Percentiles rank a stretch among this genome's conserved stretches.
These are phyloP conservation scores for Exophiala dermatitidis DNA, from an alignment of 2,329 filamentous ascomycete genomes.

Conservation along the genomic window DNA sequence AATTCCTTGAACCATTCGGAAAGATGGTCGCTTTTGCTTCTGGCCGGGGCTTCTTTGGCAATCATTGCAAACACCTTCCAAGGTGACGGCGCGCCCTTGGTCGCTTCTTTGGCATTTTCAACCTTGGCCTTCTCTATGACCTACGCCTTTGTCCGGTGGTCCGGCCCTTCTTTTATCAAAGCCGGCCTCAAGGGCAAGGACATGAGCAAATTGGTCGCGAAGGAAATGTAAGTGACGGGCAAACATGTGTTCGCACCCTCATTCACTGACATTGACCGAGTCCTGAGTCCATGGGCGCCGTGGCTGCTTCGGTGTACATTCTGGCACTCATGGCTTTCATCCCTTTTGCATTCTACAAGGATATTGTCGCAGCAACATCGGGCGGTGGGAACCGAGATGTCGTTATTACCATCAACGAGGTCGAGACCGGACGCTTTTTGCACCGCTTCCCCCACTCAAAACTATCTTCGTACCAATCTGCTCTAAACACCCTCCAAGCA, in stretches of 20 bases:
- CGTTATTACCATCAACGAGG: constrained; percentile 63
- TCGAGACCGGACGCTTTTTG: constrained; percentile 75
- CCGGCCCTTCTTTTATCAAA: constrained; percentile 79
- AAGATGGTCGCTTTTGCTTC: constrained; percentile 51
- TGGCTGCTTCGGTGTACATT: constrained; percentile 88
- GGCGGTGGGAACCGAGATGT: constrained; percentile 88
- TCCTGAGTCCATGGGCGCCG: constrained; percentile 91
- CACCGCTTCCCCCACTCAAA: constrained; percentile 94
- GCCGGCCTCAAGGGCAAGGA: constrained; percentile 86
- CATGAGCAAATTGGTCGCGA: constrained; percentile 67
- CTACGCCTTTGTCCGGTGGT: constrained; percentile 86
- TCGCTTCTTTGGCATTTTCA: constrained; percentile 82
- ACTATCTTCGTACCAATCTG: constrained; percentile 91
- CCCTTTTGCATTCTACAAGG: constrained; percentile 95
- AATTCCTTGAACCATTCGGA: constrained; percentile 45
- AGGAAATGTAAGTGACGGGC: constrained; percentile 57
- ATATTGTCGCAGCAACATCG: constrained; percentile 90
- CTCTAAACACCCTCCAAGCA: constrained; percentile 83
- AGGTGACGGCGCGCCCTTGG: constrained; percentile 78
- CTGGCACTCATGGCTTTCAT: constrained; percentile 85
- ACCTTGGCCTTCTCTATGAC: constrained; percentile 72
- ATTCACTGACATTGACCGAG: constrained; percentile 33
- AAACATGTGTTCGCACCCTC: not conserved
- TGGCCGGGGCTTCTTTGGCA: constrained; percentile 62
- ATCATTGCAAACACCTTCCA: constrained; percentile 75